Evolutionary conservation across 768 basidiomycete species (phyloP).

Genomic region (Krasilnikovozyma curviuscula): DNA sequence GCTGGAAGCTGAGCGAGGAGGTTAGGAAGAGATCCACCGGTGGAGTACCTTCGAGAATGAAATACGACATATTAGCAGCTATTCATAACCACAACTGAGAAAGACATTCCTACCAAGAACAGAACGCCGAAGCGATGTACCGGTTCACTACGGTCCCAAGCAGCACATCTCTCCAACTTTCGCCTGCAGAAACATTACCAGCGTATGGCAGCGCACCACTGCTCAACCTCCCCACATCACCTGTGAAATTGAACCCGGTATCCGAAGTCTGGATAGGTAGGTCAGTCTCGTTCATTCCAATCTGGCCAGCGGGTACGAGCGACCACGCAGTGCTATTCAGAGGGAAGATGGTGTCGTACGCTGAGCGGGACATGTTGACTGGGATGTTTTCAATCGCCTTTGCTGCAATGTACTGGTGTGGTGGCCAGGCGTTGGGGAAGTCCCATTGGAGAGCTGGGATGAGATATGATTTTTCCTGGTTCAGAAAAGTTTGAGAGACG

Average conservation of each 20-base stretch:
- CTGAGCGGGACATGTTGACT: slow-evolving; percentile 41
- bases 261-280: slow-evolving; percentile 48
- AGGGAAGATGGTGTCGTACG: slow-evolving; percentile 35
- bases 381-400: slow-evolving; percentile 59
- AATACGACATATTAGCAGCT: not conserved
- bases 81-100: slow-evolving; percentile 2
- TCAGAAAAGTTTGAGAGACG: too few species aligned
- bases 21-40: slow-evolving; percentile 62
- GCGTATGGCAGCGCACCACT: slow-evolving; percentile 30
- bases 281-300: slow-evolving; percentile 49
- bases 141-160: slow-evolving; percentile 59
- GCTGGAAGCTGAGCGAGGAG: slow-evolving; percentile 47
- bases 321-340: slow-evolving; percentile 41
- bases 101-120: slow-evolving; percentile 48
- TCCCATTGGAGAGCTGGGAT: slow-evolving; percentile 9
- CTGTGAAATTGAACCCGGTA: slow-evolving; percentile 29
- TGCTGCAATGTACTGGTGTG: slow-evolving; percentile 40
- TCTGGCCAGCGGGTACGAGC: slow-evolving; percentile 58
- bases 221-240: slow-evolving; percentile 40
- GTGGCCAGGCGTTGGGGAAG: slow-evolving; percentile 9
- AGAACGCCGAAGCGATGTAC: slow-evolving; percentile 61
- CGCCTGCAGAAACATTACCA: slow-evolving; percentile 33
- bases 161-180: slow-evolving; percentile 48
- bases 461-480: too few species aligned
- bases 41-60: slow-evolving; percentile 44